Base-by-base conservation (phyloP, 805 yeast species). In the Metschnikowia proteae region DNA sequence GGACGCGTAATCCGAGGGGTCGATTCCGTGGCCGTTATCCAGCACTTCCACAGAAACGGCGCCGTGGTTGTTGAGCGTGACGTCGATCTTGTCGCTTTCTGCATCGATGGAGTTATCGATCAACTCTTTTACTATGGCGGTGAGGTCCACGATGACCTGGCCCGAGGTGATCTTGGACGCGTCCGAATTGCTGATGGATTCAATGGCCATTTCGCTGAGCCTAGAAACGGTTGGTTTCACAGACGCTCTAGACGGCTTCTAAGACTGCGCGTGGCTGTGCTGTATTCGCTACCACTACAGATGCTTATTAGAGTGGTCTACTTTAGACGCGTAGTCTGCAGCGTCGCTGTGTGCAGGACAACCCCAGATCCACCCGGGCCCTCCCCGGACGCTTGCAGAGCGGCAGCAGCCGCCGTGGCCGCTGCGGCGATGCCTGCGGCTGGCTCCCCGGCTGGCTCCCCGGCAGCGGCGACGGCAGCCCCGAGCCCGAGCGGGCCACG, bases 91-190 rank as follows among this genome's bases (percentile, higher is more conserved):
- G 0, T 79, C 73, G 7, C 94, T 78, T 23, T 75, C 65, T 0
- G 97, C 94, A 67, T 94, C 99, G 5, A 92, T 68, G 29, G 94
- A 71, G 62, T 92, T 92, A 59, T 92, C 99, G 2, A 94, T 74
- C 1, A 91, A 68, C 63, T 92, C 99, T 61, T 92, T 92, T 29
- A 86, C 82, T 0, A 88, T 86, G 0, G 92, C 81, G 0, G 80
- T 73, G 38, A 94, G 66, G 57, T 88, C 96, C 4, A 83, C 79
- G 9, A 94, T 86, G 10, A 94, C 98, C 64, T 94, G 99, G 0
- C 97, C 97, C 0, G 97, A 88, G 0, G 97, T 89, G 49, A 92
- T 81, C 50, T 77, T 73, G 55, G 86, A 88, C 5, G 90, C 75
- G 56, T 91, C 96, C 7, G 58, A 56, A 1, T 54, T 54, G 32